These are phyloP conservation scores for Chytriomyces sp. DNA, from an alignment of 192 early-diverging fungal genomes.

Conservation along the genomic window DNA sequence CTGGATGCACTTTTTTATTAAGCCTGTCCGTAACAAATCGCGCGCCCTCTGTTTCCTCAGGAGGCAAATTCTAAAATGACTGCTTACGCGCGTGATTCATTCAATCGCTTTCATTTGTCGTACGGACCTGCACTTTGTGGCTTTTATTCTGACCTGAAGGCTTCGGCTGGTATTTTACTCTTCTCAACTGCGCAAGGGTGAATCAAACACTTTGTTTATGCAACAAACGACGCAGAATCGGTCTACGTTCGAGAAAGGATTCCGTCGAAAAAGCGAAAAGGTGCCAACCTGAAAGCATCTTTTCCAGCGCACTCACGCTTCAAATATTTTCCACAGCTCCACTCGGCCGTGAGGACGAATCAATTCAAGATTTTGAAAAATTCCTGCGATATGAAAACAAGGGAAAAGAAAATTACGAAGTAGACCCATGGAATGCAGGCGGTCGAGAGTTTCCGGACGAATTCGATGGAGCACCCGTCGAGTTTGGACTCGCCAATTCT, in stretches of 20 bases:
- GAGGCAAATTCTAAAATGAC: constrained; percentile 5
- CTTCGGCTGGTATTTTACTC: not conserved
- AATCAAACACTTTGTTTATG: not conserved
- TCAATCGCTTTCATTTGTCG: constrained; percentile 16
- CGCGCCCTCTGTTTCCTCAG: not conserved
- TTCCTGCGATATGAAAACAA: too few species aligned
- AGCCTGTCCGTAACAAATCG: too few species aligned
- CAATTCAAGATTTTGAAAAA: too few species aligned
- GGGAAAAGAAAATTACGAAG: too few species aligned
- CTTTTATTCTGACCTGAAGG: not conserved
- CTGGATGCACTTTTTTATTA: too few species aligned
- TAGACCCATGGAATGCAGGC: too few species aligned
- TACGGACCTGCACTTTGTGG: not conserved
- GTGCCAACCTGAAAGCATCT: too few species aligned
- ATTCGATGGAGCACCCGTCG: not conserved
- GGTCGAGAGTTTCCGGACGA: not conserved
- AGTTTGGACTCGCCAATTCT: not conserved
- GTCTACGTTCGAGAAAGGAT: too few species aligned
- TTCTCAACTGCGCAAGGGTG: not conserved
- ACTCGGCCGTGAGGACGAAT: too few species aligned
- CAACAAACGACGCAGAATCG: not conserved
- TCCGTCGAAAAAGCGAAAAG: too few species aligned
- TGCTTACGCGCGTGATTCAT: not conserved
- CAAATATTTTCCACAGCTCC: too few species aligned
- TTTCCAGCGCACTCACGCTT: too few species aligned